Conservation (phyloP, 1,284 basidiomycete species). For the Leccinum pallidistipes region DNA sequence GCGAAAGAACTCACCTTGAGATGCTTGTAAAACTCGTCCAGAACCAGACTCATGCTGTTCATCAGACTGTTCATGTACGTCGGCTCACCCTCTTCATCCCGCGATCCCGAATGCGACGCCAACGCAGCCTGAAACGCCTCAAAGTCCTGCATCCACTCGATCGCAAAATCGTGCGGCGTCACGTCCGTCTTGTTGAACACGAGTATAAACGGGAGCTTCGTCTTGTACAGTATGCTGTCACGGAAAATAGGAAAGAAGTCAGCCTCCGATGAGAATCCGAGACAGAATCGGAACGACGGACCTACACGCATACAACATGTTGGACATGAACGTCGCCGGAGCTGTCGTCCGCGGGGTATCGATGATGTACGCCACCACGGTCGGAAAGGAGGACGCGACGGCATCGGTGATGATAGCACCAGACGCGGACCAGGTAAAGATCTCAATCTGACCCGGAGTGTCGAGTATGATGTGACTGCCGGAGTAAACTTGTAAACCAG, state of each 20-base stretch:
- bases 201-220: slow-evolving; percentile 93
- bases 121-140: slow-evolving; percentile 83
- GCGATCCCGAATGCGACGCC: slow-evolving; percentile 60
- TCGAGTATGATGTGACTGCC: slow-evolving; percentile 90
- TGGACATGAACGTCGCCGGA: slow-evolving; percentile 99
- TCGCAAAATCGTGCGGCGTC: slow-evolving; percentile 83
- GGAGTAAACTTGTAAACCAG: not conserved
- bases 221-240: slow-evolving; percentile 94
- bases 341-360: slow-evolving; percentile 95
- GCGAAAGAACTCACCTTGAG: slow-evolving; percentile 60
- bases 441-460: slow-evolving; percentile 99
- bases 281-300: slow-evolving; percentile 36
- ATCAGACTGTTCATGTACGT: slow-evolving; percentile 99
- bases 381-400: slow-evolving; percentile 90
- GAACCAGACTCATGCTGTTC: slow-evolving; percentile 98
- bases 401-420: slow-evolving; percentile 99
- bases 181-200: slow-evolving; percentile 99
- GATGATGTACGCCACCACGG: slow-evolving; percentile 95
- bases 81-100: slow-evolving; percentile 85
- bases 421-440: slow-evolving; percentile 99
- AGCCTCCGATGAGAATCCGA: not conserved
- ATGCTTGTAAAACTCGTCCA: slow-evolving; percentile 99
- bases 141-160: slow-evolving; percentile 99
- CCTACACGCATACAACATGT: slow-evolving; percentile 99
- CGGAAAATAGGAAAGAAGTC: not conserved